Base-by-base conservation (phyloP, 75 land plant species). In the Azolla pinnata region DNA sequence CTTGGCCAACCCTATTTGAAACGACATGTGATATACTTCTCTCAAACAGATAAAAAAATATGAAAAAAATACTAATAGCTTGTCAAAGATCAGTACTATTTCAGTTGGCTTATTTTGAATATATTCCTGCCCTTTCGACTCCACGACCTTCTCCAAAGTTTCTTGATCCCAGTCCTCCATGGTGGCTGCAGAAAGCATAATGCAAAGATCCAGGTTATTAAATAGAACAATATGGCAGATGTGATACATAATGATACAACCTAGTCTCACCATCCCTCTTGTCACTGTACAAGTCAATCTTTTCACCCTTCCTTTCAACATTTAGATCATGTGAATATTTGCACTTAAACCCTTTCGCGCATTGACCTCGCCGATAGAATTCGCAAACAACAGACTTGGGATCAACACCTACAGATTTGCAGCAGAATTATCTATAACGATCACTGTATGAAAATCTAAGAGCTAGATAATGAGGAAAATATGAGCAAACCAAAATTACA, bases 111-210 rank as follows among this genome's bases (percentile, higher is more conserved):
- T 90, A 71, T 95, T 95, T 68, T 83, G 76, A 66, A 72, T 83
- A 62, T 86, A 95, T 64, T 95, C 97, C n/a, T 57, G 70, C 20
- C 71, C 75, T 63, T 95, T 95, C 21, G 88, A 83, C 62, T 75
- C 91, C 26, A 95, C 85, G 38, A 83, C 99, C 61, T 89, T 81
- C 65, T 89, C 99, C 30, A 95, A 57, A 4, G 76, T 95, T 62
- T 79, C 99, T 55, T 86, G 99, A 61, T 95, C 99, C 99, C 99
- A 95, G 28, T 95, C 99, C 65, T 95, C 99, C 99, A 95, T 95
- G 7, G 86, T 86, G 18, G 80, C 99, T 81, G 52, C 40, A 23
- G 17, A 56, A 5, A 24, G 7, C 14, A 25, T 38, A 14, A 38
- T 7, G 14, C 14, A 14, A 38, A 38, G 42, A 38, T 38, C 46